Conservation (phyloP, 2,329 filamentous ascomycete genomes). For the Juglanconis sp. region DNA sequence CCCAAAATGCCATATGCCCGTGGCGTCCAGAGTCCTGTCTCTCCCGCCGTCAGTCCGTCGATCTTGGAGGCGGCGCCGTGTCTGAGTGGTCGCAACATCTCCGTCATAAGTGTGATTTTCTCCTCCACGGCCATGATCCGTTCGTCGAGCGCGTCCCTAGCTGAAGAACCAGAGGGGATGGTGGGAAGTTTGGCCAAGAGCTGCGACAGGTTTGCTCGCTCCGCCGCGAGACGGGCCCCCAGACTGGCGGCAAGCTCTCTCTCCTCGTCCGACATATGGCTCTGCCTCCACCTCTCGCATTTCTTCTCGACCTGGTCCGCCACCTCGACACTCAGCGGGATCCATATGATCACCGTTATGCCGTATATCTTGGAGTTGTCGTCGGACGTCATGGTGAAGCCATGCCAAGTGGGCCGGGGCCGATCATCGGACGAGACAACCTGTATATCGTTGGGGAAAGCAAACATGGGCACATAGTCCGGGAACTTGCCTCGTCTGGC, state of each 20-base stretch:
- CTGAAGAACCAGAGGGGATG: constrained; percentile 74
- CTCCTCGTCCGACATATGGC: constrained; percentile 86
- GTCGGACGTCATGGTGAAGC: constrained; percentile 94
- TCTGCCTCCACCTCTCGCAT: constrained; percentile 81
- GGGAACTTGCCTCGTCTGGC: constrained; percentile 82
- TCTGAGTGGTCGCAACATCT: constrained; percentile 85
- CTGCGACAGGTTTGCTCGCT: constrained; percentile 86
- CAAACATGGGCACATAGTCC: constrained; percentile 98
- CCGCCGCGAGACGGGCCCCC: constrained; percentile 79
- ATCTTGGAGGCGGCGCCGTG: constrained; percentile 97
- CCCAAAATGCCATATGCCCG: constrained; percentile 91
- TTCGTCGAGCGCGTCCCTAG: constrained; percentile 82
- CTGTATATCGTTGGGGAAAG: constrained; percentile 96
- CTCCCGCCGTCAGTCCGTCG: constrained; percentile 89
- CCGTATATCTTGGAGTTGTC: constrained; percentile 91
- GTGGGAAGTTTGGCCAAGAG: constrained; percentile 79
- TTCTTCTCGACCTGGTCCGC: constrained; percentile 80
- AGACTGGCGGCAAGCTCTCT: constrained; percentile 88
- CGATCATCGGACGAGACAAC: constrained; percentile 94
- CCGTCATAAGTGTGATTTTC: constrained; percentile 95
- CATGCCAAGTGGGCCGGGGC: constrained; percentile 96
- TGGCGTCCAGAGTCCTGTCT: constrained; percentile 94
- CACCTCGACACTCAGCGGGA: constrained; percentile 75
- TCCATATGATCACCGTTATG: constrained; percentile 89
- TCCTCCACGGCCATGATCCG: constrained; percentile 95